These are phyloP conservation scores for Fusarium napiforme DNA, from an alignment of 2,329 filamentous ascomycete species.

Conservation along the genomic window DNA sequence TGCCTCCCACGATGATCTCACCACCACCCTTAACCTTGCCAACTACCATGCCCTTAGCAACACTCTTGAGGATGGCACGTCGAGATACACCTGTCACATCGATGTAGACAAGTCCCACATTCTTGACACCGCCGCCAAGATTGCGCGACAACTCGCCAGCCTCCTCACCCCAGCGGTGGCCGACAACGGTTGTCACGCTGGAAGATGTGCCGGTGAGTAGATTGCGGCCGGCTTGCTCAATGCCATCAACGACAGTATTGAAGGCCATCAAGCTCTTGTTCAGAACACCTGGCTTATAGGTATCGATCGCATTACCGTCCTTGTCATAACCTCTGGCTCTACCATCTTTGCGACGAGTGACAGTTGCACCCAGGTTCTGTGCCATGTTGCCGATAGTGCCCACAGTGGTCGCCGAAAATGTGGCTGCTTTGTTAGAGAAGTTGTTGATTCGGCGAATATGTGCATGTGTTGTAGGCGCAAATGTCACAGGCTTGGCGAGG, in stretches of 20 bases:
- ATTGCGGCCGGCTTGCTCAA: slow-evolving; percentile 85
- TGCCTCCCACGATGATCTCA: slow-evolving; percentile 78
- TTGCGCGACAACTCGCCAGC: slow-evolving; percentile 81
- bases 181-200: slow-evolving; percentile 86
- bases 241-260: slow-evolving; percentile 91
- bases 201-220: slow-evolving; percentile 78
- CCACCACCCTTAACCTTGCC: slow-evolving; percentile 80
- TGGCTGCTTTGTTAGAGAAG: slow-evolving; percentile 83
- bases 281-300: slow-evolving; percentile 88
- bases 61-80: slow-evolving; percentile 89
- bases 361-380: slow-evolving; percentile 86
- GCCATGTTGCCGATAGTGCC: slow-evolving; percentile 85
- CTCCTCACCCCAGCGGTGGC: slow-evolving; percentile 89
- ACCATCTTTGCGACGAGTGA: slow-evolving; percentile 66
- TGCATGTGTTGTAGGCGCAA: slow-evolving; percentile 84
- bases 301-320: slow-evolving; percentile 71
- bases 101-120: slow-evolving; percentile 96
- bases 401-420: slow-evolving; percentile 85
- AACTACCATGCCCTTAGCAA: slow-evolving; percentile 96
- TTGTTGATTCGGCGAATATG: slow-evolving; percentile 89
- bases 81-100: slow-evolving; percentile 94
- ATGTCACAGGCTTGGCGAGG: slow-evolving; percentile 82
- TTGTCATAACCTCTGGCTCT: slow-evolving; percentile 71
- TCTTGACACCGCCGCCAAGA: slow-evolving; percentile 89
- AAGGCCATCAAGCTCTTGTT: slow-evolving; percentile 99